Evolutionary conservation across 495 filamentous ascomycete genomes (phyloP).

Genomic region (Penicillium maclennaniae): DNA sequence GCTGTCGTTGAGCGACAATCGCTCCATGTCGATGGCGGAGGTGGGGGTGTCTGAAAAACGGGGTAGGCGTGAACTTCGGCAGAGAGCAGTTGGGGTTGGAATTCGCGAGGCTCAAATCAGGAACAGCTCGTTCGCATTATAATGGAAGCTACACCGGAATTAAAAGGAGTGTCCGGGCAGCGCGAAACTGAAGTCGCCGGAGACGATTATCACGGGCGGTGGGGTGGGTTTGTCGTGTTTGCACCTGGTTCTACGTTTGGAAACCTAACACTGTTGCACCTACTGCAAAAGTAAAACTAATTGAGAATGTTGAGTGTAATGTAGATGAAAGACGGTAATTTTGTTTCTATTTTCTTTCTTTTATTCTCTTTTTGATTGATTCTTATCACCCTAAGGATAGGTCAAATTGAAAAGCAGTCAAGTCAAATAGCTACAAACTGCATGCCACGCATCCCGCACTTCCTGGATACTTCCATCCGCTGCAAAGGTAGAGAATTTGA

Average conservation of each 20-base stretch:
- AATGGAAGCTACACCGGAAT: slow-evolving; percentile 4
- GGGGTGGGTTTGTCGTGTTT: slow-evolving; percentile 24
- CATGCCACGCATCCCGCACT: neutral
- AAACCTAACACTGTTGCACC: no score
- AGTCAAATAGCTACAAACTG: neutral
- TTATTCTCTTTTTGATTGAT: neutral
- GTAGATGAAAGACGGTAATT: no score
- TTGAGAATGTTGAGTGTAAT: no score
- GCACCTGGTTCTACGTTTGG: neutral
- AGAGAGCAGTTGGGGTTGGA: neutral
- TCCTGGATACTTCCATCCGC: no score
- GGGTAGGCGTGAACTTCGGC: neutral
- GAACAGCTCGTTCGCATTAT: slow-evolving; percentile 7
- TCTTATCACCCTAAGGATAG: no score
- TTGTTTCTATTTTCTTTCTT: no score
- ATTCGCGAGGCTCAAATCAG: neutral
- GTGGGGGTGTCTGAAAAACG: slow-evolving; percentile 8
- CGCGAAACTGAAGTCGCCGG: slow-evolving; percentile 1
- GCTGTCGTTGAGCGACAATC: slow-evolving; percentile 38
- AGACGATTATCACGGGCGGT: slow-evolving; percentile 19
- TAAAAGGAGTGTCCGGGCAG: neutral
- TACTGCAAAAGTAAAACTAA: no score
- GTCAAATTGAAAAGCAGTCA: neutral
- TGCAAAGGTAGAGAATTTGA: no score
- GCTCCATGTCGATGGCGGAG: slow-evolving; percentile 33